Evolutionary conservation across 2,329 filamentous ascomycete genomes (phyloP).

Genomic region (Dryadomyces sulphureus): DNA sequence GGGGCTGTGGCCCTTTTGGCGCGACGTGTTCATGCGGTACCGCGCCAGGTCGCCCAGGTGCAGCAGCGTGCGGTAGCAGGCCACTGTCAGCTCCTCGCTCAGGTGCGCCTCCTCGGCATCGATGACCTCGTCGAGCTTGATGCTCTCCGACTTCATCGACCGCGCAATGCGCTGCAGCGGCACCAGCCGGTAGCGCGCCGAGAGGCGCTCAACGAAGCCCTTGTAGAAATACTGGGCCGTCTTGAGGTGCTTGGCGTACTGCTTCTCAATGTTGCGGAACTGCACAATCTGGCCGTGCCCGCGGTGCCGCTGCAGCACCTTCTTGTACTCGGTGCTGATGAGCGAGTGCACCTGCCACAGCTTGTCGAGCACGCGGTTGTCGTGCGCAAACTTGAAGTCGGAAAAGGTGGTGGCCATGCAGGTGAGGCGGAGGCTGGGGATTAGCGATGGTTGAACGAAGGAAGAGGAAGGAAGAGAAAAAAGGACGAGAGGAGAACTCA

Average conservation of each 20-base stretch:
- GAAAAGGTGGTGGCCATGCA: constrained; percentile 60
- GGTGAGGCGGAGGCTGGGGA: constrained; percentile 48
- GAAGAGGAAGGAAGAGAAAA: neutral
- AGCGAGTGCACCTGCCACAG: constrained; percentile 70
- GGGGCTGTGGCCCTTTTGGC: constrained; percentile 60
- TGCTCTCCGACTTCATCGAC: constrained; percentile 24
- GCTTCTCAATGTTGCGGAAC: constrained; percentile 65
- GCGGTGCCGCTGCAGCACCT: constrained; percentile 43
- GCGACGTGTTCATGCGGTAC: constrained; percentile 58
- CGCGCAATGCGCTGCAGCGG: constrained; percentile 26
- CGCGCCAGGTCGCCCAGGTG: constrained; percentile 81
- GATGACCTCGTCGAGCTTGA: constrained; percentile 15
- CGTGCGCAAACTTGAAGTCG: constrained; percentile 52
- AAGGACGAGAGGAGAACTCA: neutral
- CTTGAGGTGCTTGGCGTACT: constrained; percentile 75
- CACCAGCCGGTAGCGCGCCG: constrained; percentile 35
- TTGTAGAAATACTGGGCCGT: constrained; percentile 80
- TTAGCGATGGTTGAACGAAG: neutral
- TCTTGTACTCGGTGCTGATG: constrained; percentile 67
- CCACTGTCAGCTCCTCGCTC: constrained; percentile 46
- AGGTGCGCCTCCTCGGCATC: constrained; percentile 33
- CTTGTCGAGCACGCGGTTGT: constrained; percentile 48
- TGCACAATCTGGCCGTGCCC: constrained; percentile 39
- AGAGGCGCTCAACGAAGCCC: constrained; percentile 66
- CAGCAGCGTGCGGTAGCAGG: constrained; percentile 71